Conservation (phyloP, 148 eudicot genomes). For the Vaccinium corymbosum region DNA sequence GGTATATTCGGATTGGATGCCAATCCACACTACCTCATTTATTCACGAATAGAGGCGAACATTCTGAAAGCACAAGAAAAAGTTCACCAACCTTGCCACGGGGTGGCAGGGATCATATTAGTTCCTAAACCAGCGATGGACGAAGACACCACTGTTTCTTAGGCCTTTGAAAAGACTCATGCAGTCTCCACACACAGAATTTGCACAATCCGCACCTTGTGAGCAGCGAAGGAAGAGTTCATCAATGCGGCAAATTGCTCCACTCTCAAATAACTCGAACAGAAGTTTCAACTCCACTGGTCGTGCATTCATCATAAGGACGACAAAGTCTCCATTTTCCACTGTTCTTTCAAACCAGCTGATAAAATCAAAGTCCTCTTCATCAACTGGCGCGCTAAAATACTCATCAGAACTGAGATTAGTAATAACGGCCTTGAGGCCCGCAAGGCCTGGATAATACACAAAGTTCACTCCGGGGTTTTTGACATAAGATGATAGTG, state of each 20-base stretch:
- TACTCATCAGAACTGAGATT: constrained; percentile 26
- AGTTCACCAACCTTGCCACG: not conserved
- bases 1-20: constrained; percentile 12
- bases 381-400: constrained; percentile 38
- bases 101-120: constrained; percentile 16
- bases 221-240: constrained; percentile 71
- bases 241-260: constrained; percentile 66
- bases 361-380: constrained; percentile 63
- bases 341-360: constrained; percentile 71
- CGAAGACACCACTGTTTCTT: constrained; percentile 64
- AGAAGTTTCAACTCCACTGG: constrained; percentile 50
- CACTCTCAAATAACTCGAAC: constrained; percentile 57
- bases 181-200: constrained; percentile 31
- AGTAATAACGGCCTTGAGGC: constrained; percentile 17
- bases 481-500: constrained; percentile 61
- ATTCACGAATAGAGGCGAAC: constrained; percentile 10
- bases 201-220: constrained; percentile 29
- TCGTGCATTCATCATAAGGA: constrained; percentile 68
- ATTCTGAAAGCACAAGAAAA: not conserved
- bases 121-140: constrained; percentile 69
- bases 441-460: constrained; percentile 65
- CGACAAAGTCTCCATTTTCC: constrained; percentile 58
- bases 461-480: constrained; percentile 75
- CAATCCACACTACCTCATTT: constrained; percentile 23
- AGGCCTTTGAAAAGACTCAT: constrained; percentile 47